Percentiles rank a stretch among this genome's conserved stretches.
Evolutionary conservation across 805 yeast genomes (phyloP).

Genomic region (Candida corydali): DNA sequence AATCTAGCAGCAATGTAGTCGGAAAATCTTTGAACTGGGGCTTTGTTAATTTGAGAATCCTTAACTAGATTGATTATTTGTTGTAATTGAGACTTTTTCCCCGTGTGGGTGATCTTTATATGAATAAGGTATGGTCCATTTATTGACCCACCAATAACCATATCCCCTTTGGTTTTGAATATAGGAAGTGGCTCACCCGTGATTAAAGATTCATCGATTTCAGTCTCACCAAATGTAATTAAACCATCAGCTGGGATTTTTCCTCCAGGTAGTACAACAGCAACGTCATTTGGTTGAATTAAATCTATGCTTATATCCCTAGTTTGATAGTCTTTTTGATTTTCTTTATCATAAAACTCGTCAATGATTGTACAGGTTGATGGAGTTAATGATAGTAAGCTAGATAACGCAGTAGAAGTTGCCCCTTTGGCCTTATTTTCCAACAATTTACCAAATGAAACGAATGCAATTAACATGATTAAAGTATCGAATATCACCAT

Average conservation of each 20-base stretch:
- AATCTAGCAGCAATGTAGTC: conserved; percentile 82
- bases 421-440: conserved; percentile 93
- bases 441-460: conserved; percentile 84
- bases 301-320: conserved; percentile 66
- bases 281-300: conserved; percentile 72
- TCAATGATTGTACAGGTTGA: conserved; percentile 61
- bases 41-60: conserved; percentile 82
- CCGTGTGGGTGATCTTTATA: conserved; percentile 65
- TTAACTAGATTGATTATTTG: conserved; percentile 83
- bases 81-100: conserved; percentile 80
- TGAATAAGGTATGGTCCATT: conserved; percentile 74
- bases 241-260: conserved; percentile 90
- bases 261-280: conserved; percentile 78
- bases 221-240: conserved; percentile 73
- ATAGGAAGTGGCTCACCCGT: conserved; percentile 91
- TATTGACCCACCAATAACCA: conserved; percentile 85
- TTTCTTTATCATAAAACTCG: conserved; percentile 11
- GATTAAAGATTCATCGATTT: conserved; percentile 81
- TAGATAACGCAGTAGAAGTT: conserved; percentile 84
- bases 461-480: conserved; percentile 78
- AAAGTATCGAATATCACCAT: conserved; percentile 80
- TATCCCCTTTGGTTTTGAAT: conserved; percentile 53
- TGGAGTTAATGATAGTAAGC: conserved; percentile 77
- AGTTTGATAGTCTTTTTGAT: conserved; percentile 28
- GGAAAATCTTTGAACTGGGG: conserved; percentile 88